phyloP scores from a whole-genome alignment of 495 filamentous ascomycete genomes.

The Aspergillus bertholletiae region DNA sequence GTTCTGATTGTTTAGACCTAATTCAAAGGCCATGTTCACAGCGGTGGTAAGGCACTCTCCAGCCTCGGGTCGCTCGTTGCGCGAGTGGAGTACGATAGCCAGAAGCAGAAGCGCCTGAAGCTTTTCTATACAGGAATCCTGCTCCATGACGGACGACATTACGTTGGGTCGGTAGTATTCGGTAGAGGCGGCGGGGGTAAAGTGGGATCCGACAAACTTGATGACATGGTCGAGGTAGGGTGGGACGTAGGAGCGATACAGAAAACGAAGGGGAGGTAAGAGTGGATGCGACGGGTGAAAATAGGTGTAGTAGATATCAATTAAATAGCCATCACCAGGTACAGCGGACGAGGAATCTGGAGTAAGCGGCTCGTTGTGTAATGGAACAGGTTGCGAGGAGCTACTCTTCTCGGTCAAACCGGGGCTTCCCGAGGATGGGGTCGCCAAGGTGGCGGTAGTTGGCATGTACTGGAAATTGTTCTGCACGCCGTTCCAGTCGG shows the following conservation, averaged over 20 bases:
- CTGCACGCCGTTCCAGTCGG: slow-evolving; percentile 29
- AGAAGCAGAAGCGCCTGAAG: slow-evolving; percentile 77
- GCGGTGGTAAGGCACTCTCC: slow-evolving; percentile 63
- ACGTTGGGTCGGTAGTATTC: slow-evolving; percentile 40
- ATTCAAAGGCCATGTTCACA: slow-evolving; percentile 66
- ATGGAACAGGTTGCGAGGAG: slow-evolving; percentile 15
- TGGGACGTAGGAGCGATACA: slow-evolving; percentile 28
- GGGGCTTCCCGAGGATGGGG: slow-evolving; percentile 25
- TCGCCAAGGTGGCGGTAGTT: slow-evolving; percentile 21
- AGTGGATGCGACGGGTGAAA: slow-evolving; percentile 46
- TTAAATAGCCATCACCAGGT: slow-evolving; percentile 37
- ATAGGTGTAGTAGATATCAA: slow-evolving; percentile 46
- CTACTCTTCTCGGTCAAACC: slow-evolving; percentile 17
- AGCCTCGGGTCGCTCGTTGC: slow-evolving; percentile 63
- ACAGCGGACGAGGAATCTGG: slow-evolving; percentile 39
- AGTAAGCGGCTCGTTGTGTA: slow-evolving; percentile 30
- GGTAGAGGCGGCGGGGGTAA: slow-evolving; percentile 36
- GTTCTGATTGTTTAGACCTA: slow-evolving; percentile 64
- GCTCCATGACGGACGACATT: slow-evolving; percentile 30
- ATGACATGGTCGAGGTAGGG: slow-evolving; percentile 42
- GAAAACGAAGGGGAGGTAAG: slow-evolving; percentile 33
- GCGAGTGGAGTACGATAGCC: slow-evolving; percentile 73
- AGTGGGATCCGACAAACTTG: slow-evolving; percentile 46
- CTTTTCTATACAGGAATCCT: slow-evolving; percentile 35
- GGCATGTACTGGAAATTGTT: slow-evolving; percentile 21